phyloP scores from a whole-genome alignment of 108 stramenopile species.

The Discostella pseudostelligera region DNA sequence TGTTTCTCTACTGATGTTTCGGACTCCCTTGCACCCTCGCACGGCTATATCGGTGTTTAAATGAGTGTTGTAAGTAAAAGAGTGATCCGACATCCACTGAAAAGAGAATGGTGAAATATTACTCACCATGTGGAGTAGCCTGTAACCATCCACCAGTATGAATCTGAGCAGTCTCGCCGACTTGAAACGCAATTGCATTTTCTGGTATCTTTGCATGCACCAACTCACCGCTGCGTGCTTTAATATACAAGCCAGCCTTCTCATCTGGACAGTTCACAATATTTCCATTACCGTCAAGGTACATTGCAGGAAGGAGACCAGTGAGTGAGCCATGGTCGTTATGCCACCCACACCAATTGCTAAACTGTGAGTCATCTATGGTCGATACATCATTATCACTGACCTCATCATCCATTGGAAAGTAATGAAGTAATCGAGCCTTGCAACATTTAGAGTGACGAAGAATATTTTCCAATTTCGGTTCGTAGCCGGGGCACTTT shows the following conservation, averaged over 20 bases:
- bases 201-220: conserved; percentile 65
- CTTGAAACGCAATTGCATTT: conserved; percentile 82
- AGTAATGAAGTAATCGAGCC: conserved; percentile 94
- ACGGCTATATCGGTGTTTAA: conserved; percentile 38
- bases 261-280: conserved; percentile 48
- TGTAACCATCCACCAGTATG: conserved; percentile 86
- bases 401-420: conserved; percentile 38
- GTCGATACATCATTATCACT: background rate
- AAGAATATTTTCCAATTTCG: conserved; percentile 58
- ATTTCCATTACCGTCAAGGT: conserved; percentile 54
- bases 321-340: conserved; percentile 90
- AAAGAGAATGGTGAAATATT: background rate
- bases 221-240: conserved; percentile 59
- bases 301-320: conserved; percentile 81
- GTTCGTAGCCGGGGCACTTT: conserved; percentile 47
- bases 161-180: conserved; percentile 91
- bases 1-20: conserved; percentile 58
- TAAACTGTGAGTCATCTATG: conserved; percentile 24
- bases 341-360: conserved; percentile 95
- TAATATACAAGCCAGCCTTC: conserved; percentile 80
- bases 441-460: conserved; percentile 70
- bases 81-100: too few relatives aligned
- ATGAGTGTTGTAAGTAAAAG: background rate
- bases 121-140: conserved; percentile 90
- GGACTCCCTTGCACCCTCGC: conserved; percentile 47